A percentile compares a stretch with the other conserved stretches of the same genome.
Evolutionary conservation across 2,329 filamentous ascomycete genomes (phyloP).

Genomic region (Rosellinia necatrix): DNA sequence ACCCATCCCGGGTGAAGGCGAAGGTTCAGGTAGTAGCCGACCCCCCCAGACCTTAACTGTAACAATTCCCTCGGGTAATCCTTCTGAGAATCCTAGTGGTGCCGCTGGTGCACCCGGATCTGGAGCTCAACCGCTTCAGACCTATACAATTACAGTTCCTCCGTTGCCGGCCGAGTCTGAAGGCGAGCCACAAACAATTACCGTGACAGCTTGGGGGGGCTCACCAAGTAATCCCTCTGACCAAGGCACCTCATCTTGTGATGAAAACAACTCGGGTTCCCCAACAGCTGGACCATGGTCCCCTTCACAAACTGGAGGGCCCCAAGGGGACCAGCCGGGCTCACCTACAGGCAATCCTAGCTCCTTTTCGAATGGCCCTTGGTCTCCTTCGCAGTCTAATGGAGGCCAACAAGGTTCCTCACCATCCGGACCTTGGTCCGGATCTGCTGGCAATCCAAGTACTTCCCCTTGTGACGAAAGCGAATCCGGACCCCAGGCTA

Average conservation of each 20-base stretch:
- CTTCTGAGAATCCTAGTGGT: slow-evolving; percentile 1
- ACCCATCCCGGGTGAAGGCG: slow-evolving; percentile 7
- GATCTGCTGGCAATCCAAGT: slow-evolving; percentile 5
- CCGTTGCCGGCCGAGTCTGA: slow-evolving; percentile 7
- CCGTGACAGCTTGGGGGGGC: slow-evolving; percentile 22
- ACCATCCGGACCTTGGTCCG: slow-evolving; percentile 7
- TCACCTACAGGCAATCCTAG: slow-evolving; percentile 14
- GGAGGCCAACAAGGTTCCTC: slow-evolving; percentile 16
- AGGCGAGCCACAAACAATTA: slow-evolving; percentile 25
- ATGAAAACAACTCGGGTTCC: slow-evolving; percentile 16
- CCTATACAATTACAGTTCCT: slow-evolving; percentile 24
- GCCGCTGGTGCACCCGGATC: slow-evolving; percentile 11
- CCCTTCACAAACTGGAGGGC: slow-evolving; percentile 25
- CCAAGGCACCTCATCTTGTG: slow-evolving; percentile 24
- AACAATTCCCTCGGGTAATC: slow-evolving; percentile 13
- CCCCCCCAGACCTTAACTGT: slow-evolving; percentile 25
- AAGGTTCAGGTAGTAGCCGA: slow-evolving; percentile 9
- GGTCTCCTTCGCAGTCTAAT: slow-evolving; percentile 14
- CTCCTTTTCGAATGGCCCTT: slow-evolving; percentile 14
- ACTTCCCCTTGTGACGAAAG: slow-evolving; percentile 22
- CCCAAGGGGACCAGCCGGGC: slow-evolving; percentile 24
- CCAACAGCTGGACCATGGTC: slow-evolving; percentile 15
- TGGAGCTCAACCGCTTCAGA: slow-evolving; percentile 22
- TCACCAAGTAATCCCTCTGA: slow-evolving; percentile 18
- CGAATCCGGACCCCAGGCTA: slow-evolving; percentile 15